Base-by-base conservation (phyloP, 768 basidiomycete species). In the Mycena haematopus region DNA sequence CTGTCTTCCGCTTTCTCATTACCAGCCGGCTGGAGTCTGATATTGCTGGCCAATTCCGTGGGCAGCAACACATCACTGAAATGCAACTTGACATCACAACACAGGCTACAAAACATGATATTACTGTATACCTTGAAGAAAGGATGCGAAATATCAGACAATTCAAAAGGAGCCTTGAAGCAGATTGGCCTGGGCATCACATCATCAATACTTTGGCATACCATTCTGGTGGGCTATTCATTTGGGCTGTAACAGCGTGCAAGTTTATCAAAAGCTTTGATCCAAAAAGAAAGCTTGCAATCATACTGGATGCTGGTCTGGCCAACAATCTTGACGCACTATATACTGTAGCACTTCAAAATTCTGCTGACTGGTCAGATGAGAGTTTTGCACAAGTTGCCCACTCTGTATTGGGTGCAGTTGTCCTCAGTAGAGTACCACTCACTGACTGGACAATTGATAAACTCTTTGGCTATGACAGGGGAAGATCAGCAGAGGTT, bases 201-300 rank as follows among this genome's bases (percentile, higher is more conserved):
- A 49, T 19, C 6, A 68, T 69, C 11, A 11, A 47, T 3, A 35
- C 14, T 6, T 42, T 73, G 21, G 58, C 58, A 6, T 19, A 19
- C 11, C 44, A 27, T 9, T 55, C 70, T 4, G 54, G 50, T 19
- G 71, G 71, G 0, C 57, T 72, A 0, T 71, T 73, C 54, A 68
- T 70, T n/a, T 73, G 72, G 72, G 69, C 69, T 17, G 52, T 64
- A 6, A 69, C 66, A 9, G 72, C 71, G 3, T 53, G 45, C 44
- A 61, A 60, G 25, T 71, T 69, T 31, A 69, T 72, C 21, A n/a
- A n/a, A 2, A 22, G 21, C 14, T 52, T 19, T 25, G 17, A 59
- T 15, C 50, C 50, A 0, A 19, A 21, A 14, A 17, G 52, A 8
- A 21, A 15, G 9, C 40, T 59, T n/a, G 15, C 4, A 31, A 31